Evolutionary conservation across 2,329 filamentous ascomycete species (phyloP).

Genomic region (Botrytis paeoniae): DNA sequence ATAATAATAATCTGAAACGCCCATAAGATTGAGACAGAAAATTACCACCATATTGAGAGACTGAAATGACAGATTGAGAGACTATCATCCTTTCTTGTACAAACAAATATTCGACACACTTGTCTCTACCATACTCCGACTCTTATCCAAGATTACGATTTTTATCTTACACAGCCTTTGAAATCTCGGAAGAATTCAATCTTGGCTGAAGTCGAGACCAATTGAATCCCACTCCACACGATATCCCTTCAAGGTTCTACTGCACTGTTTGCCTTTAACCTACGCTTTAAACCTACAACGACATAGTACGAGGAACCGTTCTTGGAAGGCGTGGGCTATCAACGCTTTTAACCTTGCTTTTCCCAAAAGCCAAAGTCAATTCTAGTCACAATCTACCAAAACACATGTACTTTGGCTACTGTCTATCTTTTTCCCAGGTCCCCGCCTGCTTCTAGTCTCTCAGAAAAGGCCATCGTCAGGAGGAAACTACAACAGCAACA

Average conservation of each 20-base stretch:
- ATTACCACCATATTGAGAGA: background rate
- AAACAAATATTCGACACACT: background rate
- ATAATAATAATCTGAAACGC: background rate
- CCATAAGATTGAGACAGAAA: background rate
- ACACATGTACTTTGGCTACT: background rate
- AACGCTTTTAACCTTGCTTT: background rate
- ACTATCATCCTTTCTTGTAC: background rate
- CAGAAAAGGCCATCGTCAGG: background rate
- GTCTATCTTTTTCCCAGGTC: background rate
- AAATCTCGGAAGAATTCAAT: constrained; percentile 7
- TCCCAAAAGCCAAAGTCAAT: background rate
- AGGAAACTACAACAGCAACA: background rate
- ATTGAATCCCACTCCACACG: constrained; percentile 12
- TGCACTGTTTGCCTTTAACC: background rate
- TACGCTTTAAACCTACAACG: constrained; percentile 1
- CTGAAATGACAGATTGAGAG: background rate
- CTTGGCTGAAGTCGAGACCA: constrained; percentile 14
- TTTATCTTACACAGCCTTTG: constrained; percentile 1
- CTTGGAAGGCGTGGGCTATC: constrained; percentile 13
- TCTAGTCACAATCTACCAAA: background rate
- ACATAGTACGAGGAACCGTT: constrained; percentile 12
- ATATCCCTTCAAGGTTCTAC: background rate
- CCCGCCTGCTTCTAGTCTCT: background rate
- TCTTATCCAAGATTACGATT: background rate
- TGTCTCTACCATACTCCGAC: background rate